Percentiles rank a stretch among this genome's conserved stretches.
Evolutionary conservation across 2,329 filamentous ascomycete genomes (phyloP).

Genomic region (Fusarium pseudograminearum): DNA sequence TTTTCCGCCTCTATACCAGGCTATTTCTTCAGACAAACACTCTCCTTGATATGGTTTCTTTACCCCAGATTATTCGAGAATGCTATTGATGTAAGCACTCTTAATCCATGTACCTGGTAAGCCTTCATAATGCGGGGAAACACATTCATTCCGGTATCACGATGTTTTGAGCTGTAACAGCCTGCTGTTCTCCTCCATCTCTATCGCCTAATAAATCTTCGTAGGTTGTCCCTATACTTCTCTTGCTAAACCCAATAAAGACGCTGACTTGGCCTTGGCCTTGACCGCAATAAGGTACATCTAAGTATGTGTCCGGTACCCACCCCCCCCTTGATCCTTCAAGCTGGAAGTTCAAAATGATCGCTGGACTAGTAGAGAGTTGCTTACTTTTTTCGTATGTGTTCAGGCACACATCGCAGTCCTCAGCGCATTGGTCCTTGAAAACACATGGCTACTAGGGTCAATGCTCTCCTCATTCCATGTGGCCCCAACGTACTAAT

Average conservation of each 20-base stretch:
- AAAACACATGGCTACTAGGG: slow-evolving; percentile 14
- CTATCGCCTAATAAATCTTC: neutral
- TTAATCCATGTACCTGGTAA: neutral
- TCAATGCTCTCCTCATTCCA: slow-evolving; percentile 10
- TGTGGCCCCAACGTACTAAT: slow-evolving; percentile 1
- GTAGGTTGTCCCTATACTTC: neutral
- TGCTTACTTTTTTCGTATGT: neutral
- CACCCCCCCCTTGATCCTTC: neutral
- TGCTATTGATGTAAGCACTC: slow-evolving; percentile 6
- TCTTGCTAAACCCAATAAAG: neutral
- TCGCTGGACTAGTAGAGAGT: neutral
- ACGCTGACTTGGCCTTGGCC: neutral
- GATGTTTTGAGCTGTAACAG: neutral
- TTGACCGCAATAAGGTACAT: slow-evolving; percentile 2
- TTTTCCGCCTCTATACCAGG: slow-evolving; percentile 4
- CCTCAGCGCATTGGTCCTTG: neutral
- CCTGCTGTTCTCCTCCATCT: neutral
- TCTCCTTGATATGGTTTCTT: neutral
- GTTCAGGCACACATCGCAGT: neutral
- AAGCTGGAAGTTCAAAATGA: neutral
- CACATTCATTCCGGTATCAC: slow-evolving; percentile 18
- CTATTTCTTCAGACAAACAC: neutral
- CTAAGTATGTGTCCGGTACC: neutral
- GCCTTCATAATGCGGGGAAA: slow-evolving; percentile 24
- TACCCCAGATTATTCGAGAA: slow-evolving; percentile 43